These are phyloP conservation scores for Planoprotostelium fungivorum DNA, from an alignment of 78 protist species.

Conservation along the genomic window DNA sequence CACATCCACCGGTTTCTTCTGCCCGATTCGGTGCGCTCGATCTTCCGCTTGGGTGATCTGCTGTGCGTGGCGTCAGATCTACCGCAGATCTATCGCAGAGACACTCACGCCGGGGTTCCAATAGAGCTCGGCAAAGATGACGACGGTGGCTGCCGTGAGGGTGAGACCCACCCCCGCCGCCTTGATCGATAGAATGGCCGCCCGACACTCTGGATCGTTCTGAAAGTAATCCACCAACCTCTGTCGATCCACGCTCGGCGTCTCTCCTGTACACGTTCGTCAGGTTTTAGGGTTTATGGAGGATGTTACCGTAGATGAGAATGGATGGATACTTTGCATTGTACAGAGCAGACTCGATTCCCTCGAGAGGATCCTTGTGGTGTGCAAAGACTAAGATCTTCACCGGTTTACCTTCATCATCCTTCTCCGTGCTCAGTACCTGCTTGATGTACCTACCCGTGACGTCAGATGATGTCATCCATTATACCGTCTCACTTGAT, in stretches of 20 bases:
- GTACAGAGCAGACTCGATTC: slow-evolving; percentile 12
- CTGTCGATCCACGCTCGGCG: slow-evolving; percentile 47
- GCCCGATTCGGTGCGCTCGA: slow-evolving; percentile 72
- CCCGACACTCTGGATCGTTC: slow-evolving; percentile 18
- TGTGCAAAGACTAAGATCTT: slow-evolving; percentile 65
- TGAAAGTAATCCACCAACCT: slow-evolving; percentile 67
- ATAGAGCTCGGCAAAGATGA: slow-evolving; percentile 80
- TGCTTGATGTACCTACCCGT: background rate
- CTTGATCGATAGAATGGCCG: slow-evolving; percentile 78
- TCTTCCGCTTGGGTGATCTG: slow-evolving; percentile 76
- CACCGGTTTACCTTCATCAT: background rate
- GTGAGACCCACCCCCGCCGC: slow-evolving; percentile 86
- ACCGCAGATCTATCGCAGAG: too few relatives aligned
- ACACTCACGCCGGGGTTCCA: slow-evolving; percentile 79
- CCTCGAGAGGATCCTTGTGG: slow-evolving; percentile 39
- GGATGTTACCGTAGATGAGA: background rate
- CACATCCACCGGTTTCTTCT: slow-evolving; percentile 28
- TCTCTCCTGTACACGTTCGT: slow-evolving; percentile 32
- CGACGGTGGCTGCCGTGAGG: slow-evolving; percentile 73
- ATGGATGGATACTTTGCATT: background rate
- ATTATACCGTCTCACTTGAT: slow-evolving; percentile 24
- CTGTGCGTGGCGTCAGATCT: too few relatives aligned
- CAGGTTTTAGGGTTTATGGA: background rate
- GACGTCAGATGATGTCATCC: too few relatives aligned
- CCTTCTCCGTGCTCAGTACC: slow-evolving; percentile 7